Percentiles rank a stretch among this genome's conserved stretches.
Evolutionary conservation across 225 moss, liverwort and hornwort genomes (phyloP).

Genomic region (Neckera pumila): DNA sequence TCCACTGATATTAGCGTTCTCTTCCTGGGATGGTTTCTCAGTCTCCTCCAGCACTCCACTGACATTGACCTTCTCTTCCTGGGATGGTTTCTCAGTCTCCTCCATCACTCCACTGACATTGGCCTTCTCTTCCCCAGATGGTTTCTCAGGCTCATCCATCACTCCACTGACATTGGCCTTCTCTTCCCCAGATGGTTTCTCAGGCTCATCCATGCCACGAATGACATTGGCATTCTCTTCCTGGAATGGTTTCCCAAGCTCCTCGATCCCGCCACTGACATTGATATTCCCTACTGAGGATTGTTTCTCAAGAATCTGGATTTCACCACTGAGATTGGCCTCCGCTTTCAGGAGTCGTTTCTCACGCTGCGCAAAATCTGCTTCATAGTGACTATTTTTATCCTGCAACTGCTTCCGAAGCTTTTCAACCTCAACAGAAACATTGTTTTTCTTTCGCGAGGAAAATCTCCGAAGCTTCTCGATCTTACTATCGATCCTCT

Average conservation of each 20-base stretch:
- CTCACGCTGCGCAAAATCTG: neutral
- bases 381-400: neutral
- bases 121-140: neutral
- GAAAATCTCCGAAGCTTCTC: neutral
- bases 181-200: neutral
- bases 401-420: neutral
- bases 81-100: neutral
- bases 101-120: neutral
- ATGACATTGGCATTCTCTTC: neutral
- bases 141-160: neutral
- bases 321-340: neutral
- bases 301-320: too few relatives aligned
- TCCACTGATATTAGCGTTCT: neutral
- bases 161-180: neutral
- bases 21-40: neutral
- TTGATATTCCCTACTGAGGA: neutral
- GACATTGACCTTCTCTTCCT: neutral
- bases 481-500: neutral
- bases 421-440: neutral
- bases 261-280: neutral
- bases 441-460: neutral
- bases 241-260: neutral
- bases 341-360: neutral
- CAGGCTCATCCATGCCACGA: neutral
- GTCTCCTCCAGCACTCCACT: fast-evolving